Evolutionary conservation across 164 flowering plant species (phyloP).

Genomic region (Stephania japonica): DNA sequence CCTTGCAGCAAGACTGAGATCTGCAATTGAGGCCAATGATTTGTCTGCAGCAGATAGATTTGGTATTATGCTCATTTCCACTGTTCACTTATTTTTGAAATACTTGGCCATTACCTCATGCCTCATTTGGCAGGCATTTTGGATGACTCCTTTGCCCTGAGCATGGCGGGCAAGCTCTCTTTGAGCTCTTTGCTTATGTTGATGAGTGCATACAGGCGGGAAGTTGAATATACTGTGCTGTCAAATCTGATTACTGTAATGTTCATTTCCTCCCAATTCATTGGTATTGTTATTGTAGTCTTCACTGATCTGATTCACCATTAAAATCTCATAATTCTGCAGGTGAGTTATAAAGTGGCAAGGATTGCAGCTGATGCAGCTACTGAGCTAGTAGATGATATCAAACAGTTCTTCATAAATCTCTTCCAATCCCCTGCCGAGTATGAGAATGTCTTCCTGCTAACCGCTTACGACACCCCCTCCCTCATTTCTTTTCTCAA

Average conservation of each 20-base stretch:
- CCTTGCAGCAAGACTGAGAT: constrained; percentile 61
- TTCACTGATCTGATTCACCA: constrained; percentile 9
- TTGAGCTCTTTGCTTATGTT: constrained; percentile 71
- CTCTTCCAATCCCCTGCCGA: constrained; percentile 73
- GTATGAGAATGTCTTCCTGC: constrained; percentile 34
- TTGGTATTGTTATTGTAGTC: not conserved
- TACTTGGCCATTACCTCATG: not conserved
- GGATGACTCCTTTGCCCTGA: constrained; percentile 88
- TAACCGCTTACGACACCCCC: not conserved
- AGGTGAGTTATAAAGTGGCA: constrained; percentile 65
- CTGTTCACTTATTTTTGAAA: not conserved
- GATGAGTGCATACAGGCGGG: constrained; percentile 79
- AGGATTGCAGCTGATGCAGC: constrained; percentile 72
- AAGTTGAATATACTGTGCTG: constrained; percentile 78
- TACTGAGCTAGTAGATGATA: constrained; percentile 43
- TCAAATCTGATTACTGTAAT: constrained; percentile 76
- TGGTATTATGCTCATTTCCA: constrained; percentile 39
- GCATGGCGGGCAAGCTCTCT: constrained; percentile 67
- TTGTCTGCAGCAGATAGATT: constrained; percentile 77
- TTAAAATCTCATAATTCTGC: constrained; percentile 15
- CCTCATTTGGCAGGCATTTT: constrained; percentile 57
- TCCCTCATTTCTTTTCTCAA: too few species aligned
- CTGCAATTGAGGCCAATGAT: constrained; percentile 60
- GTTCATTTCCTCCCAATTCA: constrained; percentile 8
- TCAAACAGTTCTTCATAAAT: constrained; percentile 58